These are phyloP conservation scores for Paraurostyla sp. DNA, from an alignment of 73 alveolate species.

Conservation along the genomic window DNA sequence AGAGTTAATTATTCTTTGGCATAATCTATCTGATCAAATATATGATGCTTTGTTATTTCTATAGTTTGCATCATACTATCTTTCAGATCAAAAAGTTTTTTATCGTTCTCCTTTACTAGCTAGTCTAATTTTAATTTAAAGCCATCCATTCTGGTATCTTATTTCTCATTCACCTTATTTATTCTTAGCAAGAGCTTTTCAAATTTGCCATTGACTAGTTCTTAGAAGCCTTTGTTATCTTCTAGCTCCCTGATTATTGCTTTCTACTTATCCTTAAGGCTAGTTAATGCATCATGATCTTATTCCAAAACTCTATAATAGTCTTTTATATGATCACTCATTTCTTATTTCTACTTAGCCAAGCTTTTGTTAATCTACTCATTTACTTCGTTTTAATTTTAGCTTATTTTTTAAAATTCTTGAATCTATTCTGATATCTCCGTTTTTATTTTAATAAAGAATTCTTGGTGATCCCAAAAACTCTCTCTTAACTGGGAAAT, in stretches of 20 bases:
- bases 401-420: neutral
- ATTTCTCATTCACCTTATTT: neutral
- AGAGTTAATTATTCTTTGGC: neutral
- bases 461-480: constrained; percentile 30
- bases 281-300: constrained; percentile 34
- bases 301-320: constrained; percentile 21
- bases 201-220: constrained; percentile 30
- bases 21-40: constrained; percentile 16
- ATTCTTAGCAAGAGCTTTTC: neutral
- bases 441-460: neutral
- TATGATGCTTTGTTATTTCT: constrained; percentile 35
- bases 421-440: neutral
- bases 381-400: neutral
- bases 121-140: neutral
- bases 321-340: neutral
- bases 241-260: constrained; percentile 32
- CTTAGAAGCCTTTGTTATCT: constrained; percentile 47
- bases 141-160: neutral
- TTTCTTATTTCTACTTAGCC: neutral
- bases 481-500: constrained; percentile 33
- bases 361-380: neutral
- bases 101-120: constrained; percentile 37
- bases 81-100: constrained; percentile 24
- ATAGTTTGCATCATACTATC: constrained; percentile 2
- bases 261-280: constrained; percentile 26